These are phyloP conservation scores for Fagopyrum esculentum DNA, from an alignment of 148 eudicot genomes.

Conservation along the genomic window DNA sequence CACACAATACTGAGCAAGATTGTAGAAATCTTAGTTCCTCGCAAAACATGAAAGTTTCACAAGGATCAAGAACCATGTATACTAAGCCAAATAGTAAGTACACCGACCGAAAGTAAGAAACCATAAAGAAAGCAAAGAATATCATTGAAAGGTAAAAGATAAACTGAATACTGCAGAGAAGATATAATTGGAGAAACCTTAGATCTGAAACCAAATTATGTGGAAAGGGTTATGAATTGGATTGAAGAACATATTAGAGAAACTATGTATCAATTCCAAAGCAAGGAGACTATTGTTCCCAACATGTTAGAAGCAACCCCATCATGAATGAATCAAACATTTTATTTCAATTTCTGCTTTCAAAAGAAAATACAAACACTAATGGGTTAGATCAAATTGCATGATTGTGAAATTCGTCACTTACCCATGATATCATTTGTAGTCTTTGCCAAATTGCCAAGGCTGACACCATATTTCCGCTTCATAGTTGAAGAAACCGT, in stretches of 20 bases:
- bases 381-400: not conserved
- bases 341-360: not conserved
- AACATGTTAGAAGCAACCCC: not conserved
- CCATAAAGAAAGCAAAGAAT: not conserved
- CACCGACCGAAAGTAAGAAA: not conserved
- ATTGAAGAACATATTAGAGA: not conserved
- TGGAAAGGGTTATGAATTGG: not conserved
- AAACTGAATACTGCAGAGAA: constrained; percentile 1
- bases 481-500: constrained; percentile 31
- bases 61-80: not conserved
- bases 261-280: too few species aligned
- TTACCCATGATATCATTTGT: constrained; percentile 34
- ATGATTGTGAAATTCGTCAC: constrained; percentile 14
- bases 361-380: not conserved
- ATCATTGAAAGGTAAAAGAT: not conserved
- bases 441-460: constrained; percentile 21
- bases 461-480: constrained; percentile 31
- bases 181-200: not conserved
- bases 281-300: too few species aligned
- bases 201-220: not conserved
- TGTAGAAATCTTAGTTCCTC: not conserved
- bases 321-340: constrained; percentile 1
- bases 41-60: not conserved
- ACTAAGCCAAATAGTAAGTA: not conserved
- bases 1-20: not conserved